These are phyloP conservation scores for Chloranthus sessilifolius DNA, from an alignment of 164 flowering plant genomes.

Conservation along the genomic window DNA sequence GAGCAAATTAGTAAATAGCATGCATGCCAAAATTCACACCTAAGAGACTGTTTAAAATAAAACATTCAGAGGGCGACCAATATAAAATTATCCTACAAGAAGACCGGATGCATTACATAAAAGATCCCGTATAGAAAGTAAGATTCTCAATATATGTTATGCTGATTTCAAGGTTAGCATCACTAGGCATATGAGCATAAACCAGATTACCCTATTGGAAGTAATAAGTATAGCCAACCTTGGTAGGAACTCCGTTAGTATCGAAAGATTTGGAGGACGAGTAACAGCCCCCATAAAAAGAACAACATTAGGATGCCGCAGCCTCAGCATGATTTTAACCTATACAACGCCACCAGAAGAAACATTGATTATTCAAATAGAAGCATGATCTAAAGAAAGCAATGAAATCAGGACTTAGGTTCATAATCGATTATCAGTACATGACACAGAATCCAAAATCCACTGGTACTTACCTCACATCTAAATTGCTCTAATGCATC, in stretches of 20 bases:
- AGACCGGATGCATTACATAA: too few species aligned
- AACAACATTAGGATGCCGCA: constrained; percentile 97
- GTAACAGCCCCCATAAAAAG: constrained; percentile 99
- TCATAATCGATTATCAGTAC: neutral
- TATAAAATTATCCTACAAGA: too few species aligned
- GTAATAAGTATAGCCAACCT: constrained; percentile 36
- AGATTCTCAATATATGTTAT: too few species aligned
- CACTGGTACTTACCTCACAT: constrained; percentile 62
- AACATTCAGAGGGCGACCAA: too few species aligned
- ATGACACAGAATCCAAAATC: neutral
- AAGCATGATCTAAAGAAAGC: constrained; percentile 2
- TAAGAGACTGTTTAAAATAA: too few species aligned
- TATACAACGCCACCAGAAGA: constrained; percentile 26
- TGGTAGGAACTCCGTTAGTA: constrained; percentile 90
- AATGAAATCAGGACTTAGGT: neutral
- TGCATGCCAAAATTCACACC: too few species aligned
- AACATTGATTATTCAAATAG: constrained; percentile 10
- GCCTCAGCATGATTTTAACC: constrained; percentile 86
- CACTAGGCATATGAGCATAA: too few species aligned
- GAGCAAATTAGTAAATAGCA: too few species aligned
- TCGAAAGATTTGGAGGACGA: constrained; percentile 87
- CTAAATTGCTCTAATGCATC: constrained; percentile 84
- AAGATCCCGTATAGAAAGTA: too few species aligned
- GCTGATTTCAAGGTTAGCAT: too few species aligned
- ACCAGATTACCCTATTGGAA: neutral